Evolutionary conservation across 805 yeast genomes (phyloP), one percentile per base, ranked within the genome.

Genomic region (Metschnikowia matae): DNA sequence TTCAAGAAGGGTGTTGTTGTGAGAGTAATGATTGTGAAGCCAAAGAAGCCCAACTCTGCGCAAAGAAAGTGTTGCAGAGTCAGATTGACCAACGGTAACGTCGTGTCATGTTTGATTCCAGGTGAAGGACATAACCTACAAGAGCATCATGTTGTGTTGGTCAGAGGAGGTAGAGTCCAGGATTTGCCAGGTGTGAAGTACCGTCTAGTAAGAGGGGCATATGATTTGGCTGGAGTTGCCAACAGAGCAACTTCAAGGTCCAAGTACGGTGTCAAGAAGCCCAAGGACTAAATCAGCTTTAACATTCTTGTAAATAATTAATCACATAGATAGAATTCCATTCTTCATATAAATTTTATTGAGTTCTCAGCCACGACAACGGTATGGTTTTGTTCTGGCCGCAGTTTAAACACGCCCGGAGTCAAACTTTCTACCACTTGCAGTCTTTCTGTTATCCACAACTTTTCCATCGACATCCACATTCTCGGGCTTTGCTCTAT

Each of bases 101-200:
- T 88, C 45, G 81, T 94, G 15, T 84, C 92, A 42, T 97, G 97
- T 1, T 91, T 90, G 67, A 94, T 94, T 51, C 97, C 97, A 14
- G 99, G 99, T 49, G 97, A 94, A 66, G 99, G 99, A 18, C 99
- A 94, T 70, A 94, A 94, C 64, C 85, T 96, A 20, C 98, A 94
- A 74, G 99, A 94, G 68, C 99, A 94, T 72, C 88, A 95, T 63
- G 95, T 94, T 46, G 98, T 94, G 0, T 81, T 83, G 48, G 96
- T 94, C 3, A 83, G 99, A 70, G 99, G 99, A n/a, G 99, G 99
- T 14, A 84, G 97, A 78, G 89, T 89, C 48, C 97, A 91, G 66
- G 99, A 94, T 83, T 76, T 92, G 61, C 99, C 99, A 23, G 99
- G 99, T 80, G 97, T 94, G 44, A 91, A 89, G 67, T 94, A 94